Percentiles rank a stretch among this genome's conserved stretches.
Conservation (phyloP, 192 early-diverging fungal species). For the Martensiomyces pterosporus region DNA sequence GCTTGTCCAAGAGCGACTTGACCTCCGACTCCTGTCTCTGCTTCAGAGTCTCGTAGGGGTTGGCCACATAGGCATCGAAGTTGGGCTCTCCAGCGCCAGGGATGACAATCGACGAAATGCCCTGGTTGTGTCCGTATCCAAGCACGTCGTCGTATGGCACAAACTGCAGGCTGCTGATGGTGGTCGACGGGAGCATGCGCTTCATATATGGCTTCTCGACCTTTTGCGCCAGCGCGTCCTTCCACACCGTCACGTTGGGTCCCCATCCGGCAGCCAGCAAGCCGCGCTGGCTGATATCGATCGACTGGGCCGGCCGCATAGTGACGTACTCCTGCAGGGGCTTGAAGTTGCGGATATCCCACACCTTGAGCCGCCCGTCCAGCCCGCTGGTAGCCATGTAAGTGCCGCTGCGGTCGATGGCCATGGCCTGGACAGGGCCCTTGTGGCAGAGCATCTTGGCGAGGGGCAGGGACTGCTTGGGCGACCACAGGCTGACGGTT, state of each 20-base stretch:
- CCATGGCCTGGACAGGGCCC: constrained; percentile 79
- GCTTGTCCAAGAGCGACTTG: constrained; percentile 81
- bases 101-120: constrained; percentile 76
- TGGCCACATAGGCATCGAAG: constrained; percentile 88
- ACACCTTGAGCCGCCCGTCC: constrained; percentile 86
- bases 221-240: constrained; percentile 72
- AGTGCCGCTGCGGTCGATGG: constrained; percentile 69
- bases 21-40: constrained; percentile 90
- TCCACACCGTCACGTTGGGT: constrained; percentile 81
- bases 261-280: constrained; percentile 80
- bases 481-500: constrained; percentile 89
- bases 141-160: constrained; percentile 97
- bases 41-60: constrained; percentile 86
- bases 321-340: constrained; percentile 77
- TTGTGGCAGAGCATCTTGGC: constrained; percentile 94
- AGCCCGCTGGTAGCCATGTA: constrained; percentile 92
- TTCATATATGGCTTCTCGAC: constrained; percentile 85
- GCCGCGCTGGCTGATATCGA: constrained; percentile 82
- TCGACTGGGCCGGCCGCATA: constrained; percentile 66
- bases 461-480: constrained; percentile 74
- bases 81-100: constrained; percentile 97
- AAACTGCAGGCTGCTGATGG: constrained; percentile 61
- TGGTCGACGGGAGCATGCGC: constrained; percentile 58
- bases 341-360: constrained; percentile 88
- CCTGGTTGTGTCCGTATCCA: constrained; percentile 73